These are phyloP conservation scores for Mrakia frigida DNA, from an alignment of 768 basidiomycete species.

Conservation along the genomic window DNA sequence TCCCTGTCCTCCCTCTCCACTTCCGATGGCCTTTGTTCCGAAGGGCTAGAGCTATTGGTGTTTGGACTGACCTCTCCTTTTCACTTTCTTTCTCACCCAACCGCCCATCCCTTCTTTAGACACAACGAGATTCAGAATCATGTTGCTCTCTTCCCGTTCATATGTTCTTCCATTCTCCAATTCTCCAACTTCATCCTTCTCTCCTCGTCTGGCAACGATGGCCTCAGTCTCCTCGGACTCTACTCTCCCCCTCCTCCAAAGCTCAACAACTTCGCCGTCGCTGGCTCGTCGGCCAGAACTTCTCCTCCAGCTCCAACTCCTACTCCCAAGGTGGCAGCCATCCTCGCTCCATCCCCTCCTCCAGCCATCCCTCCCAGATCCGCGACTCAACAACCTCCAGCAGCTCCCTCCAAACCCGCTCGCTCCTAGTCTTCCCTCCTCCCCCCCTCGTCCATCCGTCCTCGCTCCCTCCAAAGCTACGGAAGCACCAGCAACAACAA, in stretches of 20 bases:
- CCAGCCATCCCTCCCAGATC: not conserved
- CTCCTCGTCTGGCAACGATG: not conserved
- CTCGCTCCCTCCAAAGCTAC: not conserved
- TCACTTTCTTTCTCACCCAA: not conserved
- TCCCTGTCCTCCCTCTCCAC: not conserved
- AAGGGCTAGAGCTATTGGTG: not conserved
- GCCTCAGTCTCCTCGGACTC: not conserved
- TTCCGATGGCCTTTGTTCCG: too few relatives aligned
- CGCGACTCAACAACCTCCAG: not conserved
- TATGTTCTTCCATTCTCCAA: not conserved
- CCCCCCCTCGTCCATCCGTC: not conserved
- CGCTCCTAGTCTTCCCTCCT: not conserved
- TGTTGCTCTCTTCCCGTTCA: not conserved
- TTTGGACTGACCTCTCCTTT: not conserved
- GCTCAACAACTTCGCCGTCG: constrained; percentile 9
- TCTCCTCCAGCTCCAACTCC: not conserved
- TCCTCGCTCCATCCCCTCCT: not conserved
- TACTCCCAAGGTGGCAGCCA: not conserved
- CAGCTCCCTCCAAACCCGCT: not conserved
- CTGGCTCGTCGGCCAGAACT: not conserved
- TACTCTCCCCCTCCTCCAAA: not conserved
- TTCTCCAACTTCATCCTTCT: not conserved
- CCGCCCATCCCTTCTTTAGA: not conserved
- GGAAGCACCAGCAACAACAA: not conserved
- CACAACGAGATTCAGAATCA: not conserved